These are phyloP conservation scores for Coffea humblotiana DNA, from an alignment of 305 asterid genomes.

Conservation along the genomic window DNA sequence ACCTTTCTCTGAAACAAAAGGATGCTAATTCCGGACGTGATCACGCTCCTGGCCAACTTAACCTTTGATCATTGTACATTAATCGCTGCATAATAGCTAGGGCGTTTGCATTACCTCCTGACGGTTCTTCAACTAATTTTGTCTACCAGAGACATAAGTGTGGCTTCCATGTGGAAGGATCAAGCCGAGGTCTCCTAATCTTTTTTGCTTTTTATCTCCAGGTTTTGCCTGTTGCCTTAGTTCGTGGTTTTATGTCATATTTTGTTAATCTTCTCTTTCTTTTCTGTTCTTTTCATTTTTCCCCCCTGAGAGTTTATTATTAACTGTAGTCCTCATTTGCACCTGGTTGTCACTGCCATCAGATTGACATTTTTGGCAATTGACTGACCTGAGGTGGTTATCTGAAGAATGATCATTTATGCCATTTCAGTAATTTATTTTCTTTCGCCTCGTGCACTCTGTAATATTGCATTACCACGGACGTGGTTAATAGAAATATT, in stretches of 20 bases:
- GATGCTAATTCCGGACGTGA: slow-evolving; percentile 47
- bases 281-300: neutral
- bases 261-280: slow-evolving; percentile 16
- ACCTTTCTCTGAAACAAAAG: slow-evolving; percentile 65
- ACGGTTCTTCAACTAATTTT: slow-evolving; percentile 25
- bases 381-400: slow-evolving; percentile 72
- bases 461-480: neutral
- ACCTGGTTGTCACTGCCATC: slow-evolving; percentile 59
- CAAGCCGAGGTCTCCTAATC: slow-evolving; percentile 23
- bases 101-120: slow-evolving; percentile 24
- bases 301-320: neutral
- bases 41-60: slow-evolving; percentile 56
- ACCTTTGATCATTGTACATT: slow-evolving; percentile 41
- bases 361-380: slow-evolving; percentile 26
- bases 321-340: slow-evolving; percentile 29
- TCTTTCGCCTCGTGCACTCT: neutral
- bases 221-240: slow-evolving; percentile 23
- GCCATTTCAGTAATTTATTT: neutral
- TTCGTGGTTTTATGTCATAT: slow-evolving; percentile 15
- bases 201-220: slow-evolving; percentile 23
- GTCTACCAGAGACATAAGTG: slow-evolving; percentile 20
- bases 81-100: slow-evolving; percentile 19
- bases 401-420: slow-evolving; percentile 26
- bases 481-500: neutral
- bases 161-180: slow-evolving; percentile 13